Evolutionary conservation across 164 flowering plant genomes (phyloP).

Genomic region (Vitis rotundifolia): DNA sequence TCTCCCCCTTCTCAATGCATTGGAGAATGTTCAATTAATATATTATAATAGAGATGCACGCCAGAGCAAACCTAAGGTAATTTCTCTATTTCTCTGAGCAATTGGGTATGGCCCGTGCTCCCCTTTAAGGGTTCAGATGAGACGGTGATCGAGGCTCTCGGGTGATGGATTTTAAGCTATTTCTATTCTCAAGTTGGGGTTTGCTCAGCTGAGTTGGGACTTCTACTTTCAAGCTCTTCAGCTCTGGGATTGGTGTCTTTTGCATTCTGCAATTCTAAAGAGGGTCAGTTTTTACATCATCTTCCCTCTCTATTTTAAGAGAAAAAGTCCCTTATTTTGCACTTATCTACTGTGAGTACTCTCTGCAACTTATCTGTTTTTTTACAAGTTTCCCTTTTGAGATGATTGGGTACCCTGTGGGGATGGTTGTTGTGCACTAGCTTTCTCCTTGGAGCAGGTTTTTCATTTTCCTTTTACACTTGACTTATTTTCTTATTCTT

Average conservation of each 20-base stretch:
- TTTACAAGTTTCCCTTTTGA: too few relatives aligned
- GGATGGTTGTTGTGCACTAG: too few relatives aligned
- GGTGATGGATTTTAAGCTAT: neutral
- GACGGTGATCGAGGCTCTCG: slow-evolving; percentile 1
- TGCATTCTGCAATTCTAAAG: neutral
- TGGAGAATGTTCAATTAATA: neutral
- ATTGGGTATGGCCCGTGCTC: neutral
- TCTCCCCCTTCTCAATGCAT: neutral
- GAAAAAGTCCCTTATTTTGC: too few relatives aligned
- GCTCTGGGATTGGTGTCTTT: neutral
- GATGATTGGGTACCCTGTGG: too few relatives aligned
- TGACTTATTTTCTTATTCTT: neutral
- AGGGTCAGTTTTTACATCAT: neutral
- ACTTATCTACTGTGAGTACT: too few relatives aligned
- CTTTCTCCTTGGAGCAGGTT: neutral
- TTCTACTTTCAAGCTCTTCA: neutral
- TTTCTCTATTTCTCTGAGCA: neutral
- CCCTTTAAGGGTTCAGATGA: neutral
- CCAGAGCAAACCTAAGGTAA: neutral
- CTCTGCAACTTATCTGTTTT: too few relatives aligned
- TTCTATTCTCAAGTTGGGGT: neutral
- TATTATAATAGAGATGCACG: too few relatives aligned
- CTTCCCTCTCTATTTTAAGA: neutral
- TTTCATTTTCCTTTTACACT: neutral
- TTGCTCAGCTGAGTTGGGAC: neutral